These are phyloP conservation scores for Rhizoctonia solani DNA, from an alignment of 1,284 basidiomycete genomes.

Conservation along the genomic window DNA sequence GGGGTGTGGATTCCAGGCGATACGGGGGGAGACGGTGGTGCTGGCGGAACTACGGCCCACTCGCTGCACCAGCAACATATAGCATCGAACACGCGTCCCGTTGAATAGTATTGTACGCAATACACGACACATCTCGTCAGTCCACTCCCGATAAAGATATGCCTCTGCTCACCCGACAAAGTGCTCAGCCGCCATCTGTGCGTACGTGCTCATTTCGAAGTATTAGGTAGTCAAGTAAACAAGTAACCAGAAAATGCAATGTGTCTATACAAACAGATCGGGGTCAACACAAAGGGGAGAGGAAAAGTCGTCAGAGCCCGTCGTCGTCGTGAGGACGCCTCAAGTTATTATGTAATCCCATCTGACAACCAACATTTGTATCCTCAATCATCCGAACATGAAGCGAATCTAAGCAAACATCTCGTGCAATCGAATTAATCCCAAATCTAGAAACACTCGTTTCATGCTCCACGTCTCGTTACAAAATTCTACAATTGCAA, in stretches of 20 bases:
- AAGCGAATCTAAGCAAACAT: not conserved
- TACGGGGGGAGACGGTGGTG: constrained; percentile 15
- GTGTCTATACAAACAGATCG: not conserved
- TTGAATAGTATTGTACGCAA: constrained; percentile 13
- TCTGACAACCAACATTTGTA: not conserved
- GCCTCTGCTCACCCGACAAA: constrained; percentile 33
- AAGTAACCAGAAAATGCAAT: not conserved
- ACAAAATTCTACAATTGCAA: constrained; percentile 39
- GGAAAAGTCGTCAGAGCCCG: too few species aligned
- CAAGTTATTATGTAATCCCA: too few species aligned
- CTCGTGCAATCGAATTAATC: not conserved
- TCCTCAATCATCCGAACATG: not conserved
- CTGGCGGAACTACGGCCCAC: constrained; percentile 15
- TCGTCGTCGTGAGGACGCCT: too few species aligned
- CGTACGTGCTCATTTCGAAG: constrained; percentile 9
- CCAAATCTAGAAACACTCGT: not conserved
- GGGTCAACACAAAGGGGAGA: too few species aligned
- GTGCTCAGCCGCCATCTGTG: constrained; percentile 24
- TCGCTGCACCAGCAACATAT: too few species aligned
- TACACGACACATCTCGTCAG: not conserved
- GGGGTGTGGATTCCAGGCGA: constrained; percentile 15
- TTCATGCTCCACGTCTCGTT: constrained; percentile 36
- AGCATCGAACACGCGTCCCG: too few species aligned
- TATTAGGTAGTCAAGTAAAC: too few species aligned
- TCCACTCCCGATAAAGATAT: too few species aligned